A percentile compares a stretch with the other conserved stretches of the same genome.
Evolutionary conservation across 2,329 filamentous ascomycete species (phyloP).

Genomic region (Colletotrichum eremochloae): DNA sequence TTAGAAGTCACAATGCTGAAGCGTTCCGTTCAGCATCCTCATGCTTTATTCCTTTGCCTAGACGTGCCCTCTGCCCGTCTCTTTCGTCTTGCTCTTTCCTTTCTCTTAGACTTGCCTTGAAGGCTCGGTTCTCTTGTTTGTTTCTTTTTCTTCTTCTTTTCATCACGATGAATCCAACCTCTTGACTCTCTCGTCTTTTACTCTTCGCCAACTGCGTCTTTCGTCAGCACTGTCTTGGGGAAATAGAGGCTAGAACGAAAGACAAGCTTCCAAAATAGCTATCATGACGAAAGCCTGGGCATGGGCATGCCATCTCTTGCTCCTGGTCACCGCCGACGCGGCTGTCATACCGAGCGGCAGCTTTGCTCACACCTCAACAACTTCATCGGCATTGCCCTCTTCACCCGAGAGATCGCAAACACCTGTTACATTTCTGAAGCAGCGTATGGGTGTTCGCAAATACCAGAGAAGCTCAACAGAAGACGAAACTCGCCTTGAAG

Average conservation of each 20-base stretch:
- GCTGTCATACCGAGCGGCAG: not conserved
- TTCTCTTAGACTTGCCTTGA: not conserved
- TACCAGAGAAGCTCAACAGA: not conserved
- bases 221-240: not conserved
- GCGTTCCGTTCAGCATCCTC: not conserved
- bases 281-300: slow-evolving; percentile 11
- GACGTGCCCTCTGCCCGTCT: not conserved
- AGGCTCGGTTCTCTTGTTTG: not conserved
- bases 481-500: not conserved
- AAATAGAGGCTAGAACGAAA: not conserved
- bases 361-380: not conserved
- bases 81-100: not conserved
- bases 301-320: slow-evolving; percentile 2
- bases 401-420: not conserved
- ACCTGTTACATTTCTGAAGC: not conserved
- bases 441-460: not conserved
- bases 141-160: not conserved
- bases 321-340: not conserved
- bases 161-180: not conserved
- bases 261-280: not conserved
- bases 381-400: not conserved
- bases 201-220: not conserved
- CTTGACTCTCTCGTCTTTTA: not conserved
- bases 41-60: not conserved
- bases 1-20: not conserved